phyloP scores from a whole-genome alignment of 2,329 filamentous ascomycete species.

The Penicillium griseofulvum region DNA sequence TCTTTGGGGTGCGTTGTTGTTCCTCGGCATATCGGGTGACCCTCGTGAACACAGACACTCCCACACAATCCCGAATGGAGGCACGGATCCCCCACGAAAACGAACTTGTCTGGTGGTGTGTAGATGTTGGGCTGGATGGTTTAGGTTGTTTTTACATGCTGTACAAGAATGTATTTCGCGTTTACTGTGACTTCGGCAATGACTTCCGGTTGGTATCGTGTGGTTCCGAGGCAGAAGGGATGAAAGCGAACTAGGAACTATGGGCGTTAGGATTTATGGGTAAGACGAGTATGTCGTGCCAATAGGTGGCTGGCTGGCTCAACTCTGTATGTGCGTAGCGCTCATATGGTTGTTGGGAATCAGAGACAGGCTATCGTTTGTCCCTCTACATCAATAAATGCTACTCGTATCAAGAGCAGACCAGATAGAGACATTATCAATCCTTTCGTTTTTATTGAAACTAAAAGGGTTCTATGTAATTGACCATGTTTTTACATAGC shows the following conservation, averaged over 20 bases:
- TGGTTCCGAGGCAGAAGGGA: neutral
- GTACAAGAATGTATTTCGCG: neutral
- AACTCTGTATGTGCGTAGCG: neutral
- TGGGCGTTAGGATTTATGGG: neutral
- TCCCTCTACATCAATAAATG: neutral
- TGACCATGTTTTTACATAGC: conserved; percentile 27
- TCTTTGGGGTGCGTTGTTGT: conserved; percentile 4
- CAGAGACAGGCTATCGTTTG: neutral
- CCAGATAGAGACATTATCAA: conserved; percentile 19
- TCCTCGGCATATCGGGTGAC: conserved; percentile 17
- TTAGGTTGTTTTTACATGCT: neutral
- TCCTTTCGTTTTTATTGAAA: conserved; percentile 26
- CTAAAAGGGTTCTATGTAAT: conserved; percentile 26
- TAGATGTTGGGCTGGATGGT: neutral
- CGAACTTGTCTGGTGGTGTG: neutral
- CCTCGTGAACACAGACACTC: conserved; percentile 14
- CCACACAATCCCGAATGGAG: conserved; percentile 5
- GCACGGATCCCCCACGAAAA: conserved; percentile 7
- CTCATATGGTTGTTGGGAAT: neutral
- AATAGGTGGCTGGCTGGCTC: neutral
- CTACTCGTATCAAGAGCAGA: neutral
- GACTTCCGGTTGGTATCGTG: neutral
- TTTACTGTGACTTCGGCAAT: neutral
- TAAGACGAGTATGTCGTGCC: neutral
- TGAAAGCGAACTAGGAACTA: neutral